A percentile compares a stretch with the other conserved stretches of the same genome.
These are phyloP conservation scores for Paraphaeosphaeria sporulosa DNA, from an alignment of 2,329 filamentous ascomycete genomes.

Conservation along the genomic window DNA sequence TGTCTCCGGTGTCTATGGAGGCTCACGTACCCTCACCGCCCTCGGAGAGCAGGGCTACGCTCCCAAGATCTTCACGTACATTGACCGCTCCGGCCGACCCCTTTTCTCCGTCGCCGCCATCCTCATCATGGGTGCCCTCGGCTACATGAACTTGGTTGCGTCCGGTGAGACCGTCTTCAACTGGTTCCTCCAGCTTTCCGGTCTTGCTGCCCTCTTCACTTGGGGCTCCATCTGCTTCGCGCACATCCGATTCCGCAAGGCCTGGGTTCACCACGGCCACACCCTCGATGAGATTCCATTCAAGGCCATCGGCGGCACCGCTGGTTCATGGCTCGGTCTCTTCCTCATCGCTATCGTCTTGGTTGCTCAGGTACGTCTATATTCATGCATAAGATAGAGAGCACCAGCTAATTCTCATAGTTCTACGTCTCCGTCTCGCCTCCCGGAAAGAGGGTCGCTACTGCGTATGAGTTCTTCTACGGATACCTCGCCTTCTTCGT, in stretches of 20 bases:
- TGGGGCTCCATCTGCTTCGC: conserved; percentile 87
- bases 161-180: conserved; percentile 66
- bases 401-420: conserved; percentile 25
- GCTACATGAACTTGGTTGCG: conserved; percentile 67
- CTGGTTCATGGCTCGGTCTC: conserved; percentile 51
- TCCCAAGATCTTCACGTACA: conserved; percentile 77
- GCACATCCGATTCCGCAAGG: conserved; percentile 85
- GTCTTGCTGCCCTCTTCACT: conserved; percentile 77
- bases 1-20: conserved; percentile 66
- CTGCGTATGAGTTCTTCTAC: conserved; percentile 55
- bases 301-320: conserved; percentile 51
- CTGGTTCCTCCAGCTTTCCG: conserved; percentile 78
- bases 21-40: conserved; percentile 64
- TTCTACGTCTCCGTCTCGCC: conserved; percentile 52
- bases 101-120: conserved; percentile 75
- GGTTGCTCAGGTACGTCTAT: conserved; percentile 45
- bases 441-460: conserved; percentile 35
- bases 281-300: conserved; percentile 56
- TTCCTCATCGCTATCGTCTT: conserved; percentile 50
- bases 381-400: not conserved
- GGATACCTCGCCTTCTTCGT: conserved; percentile 58
- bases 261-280: conserved; percentile 49
- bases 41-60: conserved; percentile 68
- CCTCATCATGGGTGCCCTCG: conserved; percentile 73
- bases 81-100: conserved; percentile 83